Percentiles rank a stretch among this genome's conserved stretches.
phyloP scores from a whole-genome alignment of 768 basidiomycete genomes.

The Pilatotrama ljubarskyi region DNA sequence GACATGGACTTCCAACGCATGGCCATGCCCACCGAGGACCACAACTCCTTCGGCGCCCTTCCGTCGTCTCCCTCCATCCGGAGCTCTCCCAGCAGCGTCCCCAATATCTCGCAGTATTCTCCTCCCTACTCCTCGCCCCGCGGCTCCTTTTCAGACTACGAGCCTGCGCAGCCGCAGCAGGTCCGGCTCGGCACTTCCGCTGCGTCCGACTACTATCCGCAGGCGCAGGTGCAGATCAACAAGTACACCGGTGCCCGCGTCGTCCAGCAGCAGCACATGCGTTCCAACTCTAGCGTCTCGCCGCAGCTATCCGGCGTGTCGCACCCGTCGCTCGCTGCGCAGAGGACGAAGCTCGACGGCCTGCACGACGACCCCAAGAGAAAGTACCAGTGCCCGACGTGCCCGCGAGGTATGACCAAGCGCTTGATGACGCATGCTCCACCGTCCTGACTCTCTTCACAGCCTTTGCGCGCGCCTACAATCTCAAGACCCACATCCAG shows the following conservation, averaged over 20 bases:
- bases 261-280: conserved; percentile 37
- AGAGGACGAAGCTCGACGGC: conserved; percentile 38
- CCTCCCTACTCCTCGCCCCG: conserved; percentile 35
- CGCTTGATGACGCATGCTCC: conserved; percentile 1
- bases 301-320: conserved; percentile 46
- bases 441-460: conserved; percentile 13
- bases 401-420: conserved; percentile 59
- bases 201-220: conserved; percentile 47
- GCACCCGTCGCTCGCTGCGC: conserved; percentile 26
- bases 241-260: conserved; percentile 22
- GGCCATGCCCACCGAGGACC: conserved; percentile 44
- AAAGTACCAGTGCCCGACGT: conserved; percentile 75
- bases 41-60: conserved; percentile 51
- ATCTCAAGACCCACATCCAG: conserved; percentile 92
- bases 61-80: conserved; percentile 42
- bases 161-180: conserved; percentile 47
- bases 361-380: conserved; percentile 66
- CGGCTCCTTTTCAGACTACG: conserved; percentile 69
- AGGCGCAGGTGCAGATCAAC: conserved; percentile 25
- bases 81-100: conserved; percentile 54
- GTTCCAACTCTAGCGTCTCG: conserved; percentile 59
- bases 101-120: conserved; percentile 29
- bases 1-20: conserved; percentile 66
- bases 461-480: conserved; percentile 94
- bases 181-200: conserved; percentile 47